A percentile compares a stretch with the other conserved stretches of the same genome.
Evolutionary conservation across 192 early-diverging fungal species (phyloP).

Genomic region (Linnemannia elongata): DNA sequence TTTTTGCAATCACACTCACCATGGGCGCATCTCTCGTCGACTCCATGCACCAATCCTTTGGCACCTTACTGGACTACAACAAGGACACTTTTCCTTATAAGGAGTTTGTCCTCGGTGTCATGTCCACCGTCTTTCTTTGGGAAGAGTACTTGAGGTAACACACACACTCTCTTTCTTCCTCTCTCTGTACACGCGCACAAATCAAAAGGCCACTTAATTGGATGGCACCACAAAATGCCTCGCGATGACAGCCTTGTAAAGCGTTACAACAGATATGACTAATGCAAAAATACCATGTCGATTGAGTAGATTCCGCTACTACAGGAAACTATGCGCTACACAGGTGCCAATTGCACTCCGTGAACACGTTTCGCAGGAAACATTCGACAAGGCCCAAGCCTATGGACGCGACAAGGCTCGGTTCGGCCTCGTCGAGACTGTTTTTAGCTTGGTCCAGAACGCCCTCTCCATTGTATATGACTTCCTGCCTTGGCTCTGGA

Average conservation of each 20-base stretch:
- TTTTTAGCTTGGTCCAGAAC: conserved; percentile 76
- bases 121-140: conserved; percentile 79
- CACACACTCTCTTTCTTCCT: background rate
- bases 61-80: conserved; percentile 8
- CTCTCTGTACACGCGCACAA: background rate
- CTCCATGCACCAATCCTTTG: conserved; percentile 14
- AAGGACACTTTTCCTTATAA: conserved; percentile 75
- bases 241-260: too few relatives aligned
- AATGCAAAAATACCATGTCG: background rate
- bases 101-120: conserved; percentile 80
- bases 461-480: conserved; percentile 77
- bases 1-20: background rate
- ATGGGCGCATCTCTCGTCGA: conserved; percentile 32
- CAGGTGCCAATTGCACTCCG: conserved; percentile 78
- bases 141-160: conserved; percentile 84
- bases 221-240: too few relatives aligned
- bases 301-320: conserved; percentile 76
- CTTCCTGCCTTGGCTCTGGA: conserved; percentile 83
- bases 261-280: background rate
- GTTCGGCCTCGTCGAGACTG: conserved; percentile 77
- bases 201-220: too few relatives aligned
- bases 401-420: conserved; percentile 90
- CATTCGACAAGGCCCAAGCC: conserved; percentile 85
- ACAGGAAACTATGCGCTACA: conserved; percentile 75
- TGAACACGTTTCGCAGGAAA: conserved; percentile 76